Conservation (phyloP, 345 rosid species). For the Nasturtium officinale region DNA sequence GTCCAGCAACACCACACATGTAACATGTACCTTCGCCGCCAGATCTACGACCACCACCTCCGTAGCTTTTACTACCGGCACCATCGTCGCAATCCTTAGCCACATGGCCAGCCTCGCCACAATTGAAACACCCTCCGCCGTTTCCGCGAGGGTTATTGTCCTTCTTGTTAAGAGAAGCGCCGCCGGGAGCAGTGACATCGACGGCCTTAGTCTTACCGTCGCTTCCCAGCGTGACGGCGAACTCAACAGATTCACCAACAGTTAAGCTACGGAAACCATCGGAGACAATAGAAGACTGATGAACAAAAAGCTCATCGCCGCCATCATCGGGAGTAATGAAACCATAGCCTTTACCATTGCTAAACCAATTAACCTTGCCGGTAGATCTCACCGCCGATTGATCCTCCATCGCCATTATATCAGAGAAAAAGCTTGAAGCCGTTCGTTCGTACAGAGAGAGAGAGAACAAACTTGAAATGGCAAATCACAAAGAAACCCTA, state of each 20-base stretch:
- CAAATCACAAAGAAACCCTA: slow-evolving; percentile 11
- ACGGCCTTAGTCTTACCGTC: slow-evolving; percentile 54
- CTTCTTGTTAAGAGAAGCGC: slow-evolving; percentile 46
- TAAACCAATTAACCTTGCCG: slow-evolving; percentile 70
- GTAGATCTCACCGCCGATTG: slow-evolving; percentile 48
- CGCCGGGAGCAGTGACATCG: slow-evolving; percentile 57
- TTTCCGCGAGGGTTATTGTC: slow-evolving; percentile 36
- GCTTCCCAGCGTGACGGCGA: slow-evolving; percentile 39
- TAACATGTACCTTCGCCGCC: slow-evolving; percentile 51
- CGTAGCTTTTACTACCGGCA: slow-evolving; percentile 23
- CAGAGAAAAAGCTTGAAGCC: slow-evolving; percentile 28
- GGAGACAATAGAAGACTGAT: slow-evolving; percentile 66
- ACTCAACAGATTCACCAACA: slow-evolving; percentile 61
- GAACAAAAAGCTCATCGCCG: slow-evolving; percentile 73
- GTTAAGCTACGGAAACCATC: slow-evolving; percentile 63
- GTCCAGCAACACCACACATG: slow-evolving; percentile 52
- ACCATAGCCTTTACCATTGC: slow-evolving; percentile 67
- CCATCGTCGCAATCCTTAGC: slow-evolving; percentile 49
- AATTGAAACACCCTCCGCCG: slow-evolving; percentile 45
- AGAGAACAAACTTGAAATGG: not conserved
- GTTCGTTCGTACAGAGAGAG: slow-evolving; percentile 14
- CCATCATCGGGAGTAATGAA: slow-evolving; percentile 76
- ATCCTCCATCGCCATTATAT: slow-evolving; percentile 46
- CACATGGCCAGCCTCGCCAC: slow-evolving; percentile 47
- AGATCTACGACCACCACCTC: slow-evolving; percentile 39